Evolutionary conservation across 2,329 filamentous ascomycete species (phyloP), one percentile per base, ranked within the genome.

Genomic region (Hymenoscyphus linearis): DNA sequence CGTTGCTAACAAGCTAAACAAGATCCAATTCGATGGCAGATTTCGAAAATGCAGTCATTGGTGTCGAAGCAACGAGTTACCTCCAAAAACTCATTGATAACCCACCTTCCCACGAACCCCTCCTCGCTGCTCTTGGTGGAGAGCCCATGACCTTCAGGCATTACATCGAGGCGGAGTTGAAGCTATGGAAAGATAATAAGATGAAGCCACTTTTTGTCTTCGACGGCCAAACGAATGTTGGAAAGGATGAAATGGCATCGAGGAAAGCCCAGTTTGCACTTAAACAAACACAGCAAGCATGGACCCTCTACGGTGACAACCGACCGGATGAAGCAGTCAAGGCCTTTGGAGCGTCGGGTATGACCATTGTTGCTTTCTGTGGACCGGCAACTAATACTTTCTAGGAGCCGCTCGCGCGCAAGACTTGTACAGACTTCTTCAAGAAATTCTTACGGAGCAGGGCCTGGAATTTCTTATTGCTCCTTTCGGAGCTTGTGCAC

Each of bases 151-250:
- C 89, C 58, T 82, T 98, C 71, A 85, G 85, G 74, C 80, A 79
- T 66, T 88, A 89, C 70, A 88, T 99, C 65, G 85, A 90, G 72
- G 82, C 83, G 57, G 90, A 96, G 68, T 79, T 99, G 34, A 82
- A 89, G 63, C 79, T 80, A 62, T 91, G 95, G 80, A 84, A 85
- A 63, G 81, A 82, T 53, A 78, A 87, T 69, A 83, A 84, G 22
- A 87, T 96, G 58, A 85, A 80, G n/a, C 90, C 90, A 1, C 79
- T 96, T 65, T 98, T 99, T 74, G 82, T 99, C 57, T 99, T 99
- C 76, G 90, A 93, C 74, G 95, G 95, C 37, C 84, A 96, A 70
- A 85, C 91, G 44, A 83, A 92, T 63, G 86, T 86, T 44, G 89
- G 89, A 61, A 88, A 90, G 70, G 87, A 93, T 70, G 85, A 90